Base-by-base conservation (phyloP, 2,329 filamentous ascomycete species). In the Pseudogymnoascus pannorum region DNA sequence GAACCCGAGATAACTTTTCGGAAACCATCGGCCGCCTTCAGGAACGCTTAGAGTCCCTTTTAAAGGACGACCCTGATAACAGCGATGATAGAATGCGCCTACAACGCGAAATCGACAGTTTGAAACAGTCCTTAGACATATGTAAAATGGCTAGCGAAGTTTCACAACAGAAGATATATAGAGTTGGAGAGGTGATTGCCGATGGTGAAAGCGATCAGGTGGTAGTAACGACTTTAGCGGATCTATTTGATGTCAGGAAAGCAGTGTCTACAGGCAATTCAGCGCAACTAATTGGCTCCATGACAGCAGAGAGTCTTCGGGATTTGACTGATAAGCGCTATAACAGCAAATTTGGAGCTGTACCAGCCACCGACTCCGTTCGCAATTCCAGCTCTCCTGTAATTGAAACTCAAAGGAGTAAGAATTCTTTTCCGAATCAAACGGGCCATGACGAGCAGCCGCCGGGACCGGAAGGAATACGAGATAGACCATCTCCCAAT, bases 211-310 rank as follows among this genome's bases (percentile, higher is more conserved):
- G 61, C 65, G 26, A 63, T 31, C 54, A 60, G 63, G 61, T 76
- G 29, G 72, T 77, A 61, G 69, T 77, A 61, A 76, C 70, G 61
- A 76, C 74, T 63, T 65, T 75, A 62, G 74, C 74, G 38, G 75
- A 76, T 70, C 68, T 77, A 59, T 77, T 78, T 61, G 69, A 76
- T 64, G 67, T 77, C 59, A 71, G 67, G 62, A 76, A 73, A 66
- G 74, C 71, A 35, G 57, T 66, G 59, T 72, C 74, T 5, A 73
- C 66, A 62, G 68, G 63, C 26, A 70, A 69, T 24, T 75, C 74
- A 51, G 69, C 70, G 36, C 72, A 75, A 61, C 63, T 75, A 57
- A 66, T 76, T 61, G 73, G 74, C 20, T 76, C 72, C 61, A 73
- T 76, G 67, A 64, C 66, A 18, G 68, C 69, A 44, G 71, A 69